phyloP scores from a whole-genome alignment of 306 rosid species.

The Begonia fuchsioides region DNA sequence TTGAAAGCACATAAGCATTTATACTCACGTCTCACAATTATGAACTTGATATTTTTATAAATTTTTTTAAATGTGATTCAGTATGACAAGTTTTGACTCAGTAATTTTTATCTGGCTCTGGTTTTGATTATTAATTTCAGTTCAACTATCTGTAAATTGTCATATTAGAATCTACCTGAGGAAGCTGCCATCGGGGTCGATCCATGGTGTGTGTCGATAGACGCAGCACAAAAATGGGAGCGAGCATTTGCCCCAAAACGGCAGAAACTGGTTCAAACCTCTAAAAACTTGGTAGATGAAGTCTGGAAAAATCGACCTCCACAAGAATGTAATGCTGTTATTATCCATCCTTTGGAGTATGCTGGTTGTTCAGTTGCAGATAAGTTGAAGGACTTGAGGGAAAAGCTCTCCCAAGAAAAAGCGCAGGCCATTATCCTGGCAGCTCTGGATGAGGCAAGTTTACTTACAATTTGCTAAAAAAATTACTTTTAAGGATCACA shows the following conservation, averaged over 20 bases:
- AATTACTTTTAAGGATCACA: neutral
- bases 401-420: constrained; percentile 39
- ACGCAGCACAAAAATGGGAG: constrained; percentile 78
- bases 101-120: too few species aligned
- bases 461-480: neutral
- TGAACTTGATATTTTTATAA: neutral
- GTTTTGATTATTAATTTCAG: neutral
- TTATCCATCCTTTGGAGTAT: constrained; percentile 51
- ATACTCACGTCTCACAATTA: neutral
- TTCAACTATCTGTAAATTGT: constrained; percentile 7
- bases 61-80: neutral
- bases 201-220: constrained; percentile 86
- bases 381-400: constrained; percentile 65
- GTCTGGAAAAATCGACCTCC: constrained; percentile 72
- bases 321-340: constrained; percentile 38
- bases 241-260: constrained; percentile 44
- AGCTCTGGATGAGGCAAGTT: constrained; percentile 76
- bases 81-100: neutral
- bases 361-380: constrained; percentile 71
- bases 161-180: constrained; percentile 48
- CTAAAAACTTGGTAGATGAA: constrained; percentile 81
- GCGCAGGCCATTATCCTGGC: constrained; percentile 59
- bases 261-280: constrained; percentile 75
- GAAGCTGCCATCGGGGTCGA: constrained; percentile 74
- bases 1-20: neutral